These are phyloP conservation scores for Debaryomyces psychrophilus DNA, from an alignment of 1,139 yeast genomes.

Conservation along the genomic window DNA sequence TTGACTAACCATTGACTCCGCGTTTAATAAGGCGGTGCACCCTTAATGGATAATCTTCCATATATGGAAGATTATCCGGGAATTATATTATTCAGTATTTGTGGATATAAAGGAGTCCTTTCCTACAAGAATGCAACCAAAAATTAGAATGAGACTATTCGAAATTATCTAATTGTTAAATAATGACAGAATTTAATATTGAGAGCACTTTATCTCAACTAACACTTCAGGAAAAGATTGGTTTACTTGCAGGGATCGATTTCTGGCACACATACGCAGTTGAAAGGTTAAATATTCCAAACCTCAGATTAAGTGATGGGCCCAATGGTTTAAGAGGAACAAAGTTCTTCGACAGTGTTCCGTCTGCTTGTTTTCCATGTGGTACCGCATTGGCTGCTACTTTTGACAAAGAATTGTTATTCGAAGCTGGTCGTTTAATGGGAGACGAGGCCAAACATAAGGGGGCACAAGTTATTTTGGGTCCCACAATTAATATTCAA, in stretches of 20 bases:
- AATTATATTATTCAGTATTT: background rate
- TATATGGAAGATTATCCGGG: background rate
- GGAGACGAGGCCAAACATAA: slow-evolving; percentile 38
- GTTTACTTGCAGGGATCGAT: slow-evolving; percentile 53
- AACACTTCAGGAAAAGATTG: slow-evolving; percentile 51
- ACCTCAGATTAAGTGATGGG: slow-evolving; percentile 38
- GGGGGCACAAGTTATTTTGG: slow-evolving; percentile 35
- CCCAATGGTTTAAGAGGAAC: slow-evolving; percentile 43
- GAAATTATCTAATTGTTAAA: background rate
- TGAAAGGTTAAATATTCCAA: slow-evolving; percentile 44
- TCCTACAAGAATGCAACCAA: background rate
- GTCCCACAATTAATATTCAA: slow-evolving; percentile 35
- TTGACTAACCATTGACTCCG: too few species aligned
- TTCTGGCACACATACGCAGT: slow-evolving; percentile 60
- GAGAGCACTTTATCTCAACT: slow-evolving; percentile 26
- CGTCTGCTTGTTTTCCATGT: slow-evolving; percentile 41
- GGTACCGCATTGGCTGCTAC: slow-evolving; percentile 51
- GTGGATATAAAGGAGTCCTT: background rate
- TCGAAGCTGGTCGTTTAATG: slow-evolving; percentile 36
- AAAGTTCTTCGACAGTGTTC: slow-evolving; percentile 34
- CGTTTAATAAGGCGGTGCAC: background rate
- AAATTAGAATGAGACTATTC: background rate
- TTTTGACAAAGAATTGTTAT: slow-evolving; percentile 32
- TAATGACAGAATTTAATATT: background rate
- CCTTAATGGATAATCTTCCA: background rate